Evolutionary conservation across 306 rosid genomes (phyloP).

Genomic region (Cicer pinnatifidum): DNA sequence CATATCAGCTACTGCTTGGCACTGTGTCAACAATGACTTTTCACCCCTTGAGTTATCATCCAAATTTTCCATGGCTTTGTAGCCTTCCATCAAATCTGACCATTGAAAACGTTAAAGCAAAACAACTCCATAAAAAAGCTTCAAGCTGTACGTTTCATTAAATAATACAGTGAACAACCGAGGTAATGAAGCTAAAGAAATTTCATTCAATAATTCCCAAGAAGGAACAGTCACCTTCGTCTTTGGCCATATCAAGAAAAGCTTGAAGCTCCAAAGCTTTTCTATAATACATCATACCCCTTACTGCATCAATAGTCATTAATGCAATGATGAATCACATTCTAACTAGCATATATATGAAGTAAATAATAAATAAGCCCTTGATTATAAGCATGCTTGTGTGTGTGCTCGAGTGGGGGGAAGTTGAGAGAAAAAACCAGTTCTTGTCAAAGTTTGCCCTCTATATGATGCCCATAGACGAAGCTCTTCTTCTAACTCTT

Average conservation of each 20-base stretch:
- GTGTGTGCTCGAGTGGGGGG: background rate
- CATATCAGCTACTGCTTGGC: constrained; percentile 97
- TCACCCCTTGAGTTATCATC: constrained; percentile 79
- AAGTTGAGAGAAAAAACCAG: constrained; percentile 55
- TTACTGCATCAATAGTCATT: constrained; percentile 56
- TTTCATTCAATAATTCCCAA: constrained; percentile 16
- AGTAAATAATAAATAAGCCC: constrained; percentile 6
- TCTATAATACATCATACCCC: constrained; percentile 99
- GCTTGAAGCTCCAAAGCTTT: constrained; percentile 98
- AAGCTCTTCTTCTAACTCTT: constrained; percentile 78
- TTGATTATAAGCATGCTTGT: background rate
- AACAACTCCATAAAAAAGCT: constrained; percentile 6
- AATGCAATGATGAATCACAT: constrained; percentile 6
- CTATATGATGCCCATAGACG: constrained; percentile 98
- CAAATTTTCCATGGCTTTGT: constrained; percentile 83
- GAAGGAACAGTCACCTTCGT: constrained; percentile 63
- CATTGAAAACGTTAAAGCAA: constrained; percentile 38
- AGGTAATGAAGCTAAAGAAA: constrained; percentile 1
- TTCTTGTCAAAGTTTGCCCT: constrained; percentile 96
- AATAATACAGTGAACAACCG: constrained; percentile 7
- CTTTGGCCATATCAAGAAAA: constrained; percentile 94
- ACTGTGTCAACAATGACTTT: constrained; percentile 85
- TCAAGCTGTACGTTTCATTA: background rate
- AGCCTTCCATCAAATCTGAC: constrained; percentile 93
- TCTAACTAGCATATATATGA: constrained; percentile 1